Percentiles rank a stretch among this genome's conserved stretches.
Evolutionary conservation across 2,329 filamentous ascomycete genomes (phyloP).

Genomic region (Sclerotinia spermophila): DNA sequence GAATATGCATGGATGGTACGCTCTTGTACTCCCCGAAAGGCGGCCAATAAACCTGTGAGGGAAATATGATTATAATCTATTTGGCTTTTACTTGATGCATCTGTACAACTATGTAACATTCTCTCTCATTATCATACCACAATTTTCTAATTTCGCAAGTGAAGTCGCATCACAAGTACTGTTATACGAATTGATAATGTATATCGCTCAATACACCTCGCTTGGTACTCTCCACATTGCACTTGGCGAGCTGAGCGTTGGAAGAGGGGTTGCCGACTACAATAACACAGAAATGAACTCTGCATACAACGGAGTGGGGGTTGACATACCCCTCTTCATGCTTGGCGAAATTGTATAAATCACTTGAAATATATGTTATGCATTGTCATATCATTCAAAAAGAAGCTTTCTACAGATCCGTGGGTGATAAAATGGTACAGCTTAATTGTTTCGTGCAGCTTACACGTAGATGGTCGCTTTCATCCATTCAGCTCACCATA

Average conservation of each 20-base stretch:
- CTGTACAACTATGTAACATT: background rate
- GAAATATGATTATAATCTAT: background rate
- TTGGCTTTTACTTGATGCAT: background rate
- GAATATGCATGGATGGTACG: background rate
- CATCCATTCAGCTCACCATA: rapidly evolving
- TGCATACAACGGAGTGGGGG: background rate
- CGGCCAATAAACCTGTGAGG: background rate
- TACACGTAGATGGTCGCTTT: background rate
- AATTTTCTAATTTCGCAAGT: background rate
- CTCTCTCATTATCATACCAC: background rate
- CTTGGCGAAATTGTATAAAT: background rate
- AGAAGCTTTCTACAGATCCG: background rate
- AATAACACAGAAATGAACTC: background rate
- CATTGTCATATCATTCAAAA: background rate
- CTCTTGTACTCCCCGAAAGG: background rate
- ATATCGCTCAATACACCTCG: background rate
- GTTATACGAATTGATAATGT: background rate
- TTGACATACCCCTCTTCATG: background rate
- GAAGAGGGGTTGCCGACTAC: background rate
- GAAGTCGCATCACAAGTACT: background rate
- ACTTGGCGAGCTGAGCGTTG: background rate
- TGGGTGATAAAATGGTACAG: background rate
- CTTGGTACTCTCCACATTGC: background rate
- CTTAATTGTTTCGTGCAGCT: background rate
- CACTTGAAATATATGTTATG: background rate